Conservation (phyloP, 2,329 filamentous ascomycete genomes). For the Arthrinium phaeospermum region DNA sequence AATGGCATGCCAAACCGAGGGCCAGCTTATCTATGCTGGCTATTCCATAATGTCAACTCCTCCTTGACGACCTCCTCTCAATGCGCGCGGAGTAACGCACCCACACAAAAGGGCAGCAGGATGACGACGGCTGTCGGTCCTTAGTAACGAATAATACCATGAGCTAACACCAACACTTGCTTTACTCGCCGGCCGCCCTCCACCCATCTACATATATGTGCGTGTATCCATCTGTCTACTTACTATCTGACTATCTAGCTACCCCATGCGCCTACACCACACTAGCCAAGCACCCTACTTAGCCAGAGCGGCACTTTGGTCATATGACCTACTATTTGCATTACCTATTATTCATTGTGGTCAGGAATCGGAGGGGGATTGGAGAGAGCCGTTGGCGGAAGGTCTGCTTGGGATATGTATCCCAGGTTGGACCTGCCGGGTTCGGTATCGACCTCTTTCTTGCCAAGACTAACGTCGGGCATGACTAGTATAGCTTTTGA, state of each 20-base stretch:
- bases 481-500: slow-evolving; percentile 12
- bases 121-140: slow-evolving; percentile 4
- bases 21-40: slow-evolving; percentile 9
- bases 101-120: not conserved
- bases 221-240: not conserved
- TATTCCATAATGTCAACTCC: slow-evolving; percentile 8
- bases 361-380: not conserved
- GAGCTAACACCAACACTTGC: not conserved
- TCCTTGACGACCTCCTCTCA: not conserved
- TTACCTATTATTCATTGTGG: not conserved
- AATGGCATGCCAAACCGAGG: slow-evolving; percentile 1
- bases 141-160: not conserved
- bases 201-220: not conserved
- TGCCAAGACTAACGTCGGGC: not conserved
- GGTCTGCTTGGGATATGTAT: not conserved
- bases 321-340: not conserved
- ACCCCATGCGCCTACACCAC: not conserved
- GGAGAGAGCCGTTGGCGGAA: not conserved
- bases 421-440: slow-evolving; percentile 17
- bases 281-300: not conserved
- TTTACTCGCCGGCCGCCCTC: not conserved
- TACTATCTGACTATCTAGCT: not conserved
- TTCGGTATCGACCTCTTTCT: slow-evolving; percentile 12
- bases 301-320: not conserved
- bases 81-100: not conserved